Percentiles rank a stretch among this genome's conserved stretches.
Evolutionary conservation across 176 grass and related monocot species (phyloP).

Genomic region (Oropetium thomaeum): DNA sequence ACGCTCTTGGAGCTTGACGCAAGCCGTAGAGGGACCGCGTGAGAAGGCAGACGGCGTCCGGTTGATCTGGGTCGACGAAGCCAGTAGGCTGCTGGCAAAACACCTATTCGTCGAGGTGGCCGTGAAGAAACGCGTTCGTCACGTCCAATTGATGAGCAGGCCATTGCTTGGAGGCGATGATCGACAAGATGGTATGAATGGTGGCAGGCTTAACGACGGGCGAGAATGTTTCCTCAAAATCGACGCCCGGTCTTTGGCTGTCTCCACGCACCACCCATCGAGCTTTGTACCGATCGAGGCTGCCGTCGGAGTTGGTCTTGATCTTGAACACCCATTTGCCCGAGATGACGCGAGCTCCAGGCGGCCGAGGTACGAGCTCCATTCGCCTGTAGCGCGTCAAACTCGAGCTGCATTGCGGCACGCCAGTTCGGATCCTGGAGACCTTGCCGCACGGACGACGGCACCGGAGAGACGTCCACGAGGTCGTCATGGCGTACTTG

Average conservation of each 20-base stretch:
- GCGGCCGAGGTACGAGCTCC: not conserved
- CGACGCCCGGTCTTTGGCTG: not conserved
- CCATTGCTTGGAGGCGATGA: too few relatives aligned
- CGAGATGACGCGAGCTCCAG: not conserved
- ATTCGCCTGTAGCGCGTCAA: not conserved
- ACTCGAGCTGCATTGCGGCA: not conserved
- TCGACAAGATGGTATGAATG: too few relatives aligned
- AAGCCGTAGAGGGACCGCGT: too few relatives aligned
- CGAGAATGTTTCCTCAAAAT: not conserved
- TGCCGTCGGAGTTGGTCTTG: not conserved
- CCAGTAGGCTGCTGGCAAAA: too few relatives aligned
- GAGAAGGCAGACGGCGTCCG: too few relatives aligned
- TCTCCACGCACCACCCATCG: not conserved
- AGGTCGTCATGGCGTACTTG: not conserved
- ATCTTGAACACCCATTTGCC: not conserved
- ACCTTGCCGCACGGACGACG: not conserved
- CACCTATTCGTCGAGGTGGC: too few relatives aligned
- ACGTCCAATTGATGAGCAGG: too few relatives aligned
- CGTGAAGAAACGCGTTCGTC: too few relatives aligned
- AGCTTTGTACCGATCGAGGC: not conserved
- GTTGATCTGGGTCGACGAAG: too few relatives aligned
- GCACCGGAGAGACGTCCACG: not conserved
- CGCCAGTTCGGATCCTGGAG: not conserved
- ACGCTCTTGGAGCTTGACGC: too few relatives aligned
- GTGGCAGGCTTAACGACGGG: not conserved